Percentiles rank a stretch among this genome's conserved stretches.
Conservation (phyloP, 306 rosid genomes). For the Crotalaria pallida region DNA sequence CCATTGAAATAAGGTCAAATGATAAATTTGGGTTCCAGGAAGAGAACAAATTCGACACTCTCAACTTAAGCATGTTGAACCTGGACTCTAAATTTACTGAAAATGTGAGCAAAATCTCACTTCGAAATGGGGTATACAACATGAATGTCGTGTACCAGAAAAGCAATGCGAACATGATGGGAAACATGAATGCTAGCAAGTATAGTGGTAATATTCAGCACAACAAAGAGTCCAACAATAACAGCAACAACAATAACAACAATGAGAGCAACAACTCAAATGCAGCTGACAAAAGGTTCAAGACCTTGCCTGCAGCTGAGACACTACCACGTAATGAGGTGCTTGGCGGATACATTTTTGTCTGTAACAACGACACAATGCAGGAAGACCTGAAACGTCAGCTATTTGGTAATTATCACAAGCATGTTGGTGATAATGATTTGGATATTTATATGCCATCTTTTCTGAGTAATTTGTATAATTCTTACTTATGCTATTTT, state of each 20-base stretch:
- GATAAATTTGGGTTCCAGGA: slow-evolving; percentile 86
- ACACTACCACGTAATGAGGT: slow-evolving; percentile 96
- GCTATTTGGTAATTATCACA: slow-evolving; percentile 62
- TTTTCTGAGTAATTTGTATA: neutral
- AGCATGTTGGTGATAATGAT: neutral
- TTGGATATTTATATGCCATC: neutral
- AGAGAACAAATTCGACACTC: slow-evolving; percentile 82
- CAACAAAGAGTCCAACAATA: slow-evolving; percentile 60
- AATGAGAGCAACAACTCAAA: slow-evolving; percentile 38
- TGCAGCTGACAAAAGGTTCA: slow-evolving; percentile 85
- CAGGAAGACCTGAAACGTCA: slow-evolving; percentile 97
- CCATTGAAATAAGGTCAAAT: slow-evolving; percentile 60
- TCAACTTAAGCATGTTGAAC: slow-evolving; percentile 72
- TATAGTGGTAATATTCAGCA: slow-evolving; percentile 46
- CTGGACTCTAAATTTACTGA: slow-evolving; percentile 69
- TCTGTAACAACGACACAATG: slow-evolving; percentile 97
- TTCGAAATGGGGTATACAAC: slow-evolving; percentile 56
- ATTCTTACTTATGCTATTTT: neutral
- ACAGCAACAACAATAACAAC: slow-evolving; percentile 36
- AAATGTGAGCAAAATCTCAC: slow-evolving; percentile 51
- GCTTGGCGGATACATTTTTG: slow-evolving; percentile 98
- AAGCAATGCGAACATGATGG: slow-evolving; percentile 50
- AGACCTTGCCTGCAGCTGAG: slow-evolving; percentile 97
- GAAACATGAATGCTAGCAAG: slow-evolving; percentile 59
- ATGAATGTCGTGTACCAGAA: slow-evolving; percentile 74